phyloP scores from a whole-genome alignment of 1,139 yeast genomes.

The Hansenula lynferdii region DNA sequence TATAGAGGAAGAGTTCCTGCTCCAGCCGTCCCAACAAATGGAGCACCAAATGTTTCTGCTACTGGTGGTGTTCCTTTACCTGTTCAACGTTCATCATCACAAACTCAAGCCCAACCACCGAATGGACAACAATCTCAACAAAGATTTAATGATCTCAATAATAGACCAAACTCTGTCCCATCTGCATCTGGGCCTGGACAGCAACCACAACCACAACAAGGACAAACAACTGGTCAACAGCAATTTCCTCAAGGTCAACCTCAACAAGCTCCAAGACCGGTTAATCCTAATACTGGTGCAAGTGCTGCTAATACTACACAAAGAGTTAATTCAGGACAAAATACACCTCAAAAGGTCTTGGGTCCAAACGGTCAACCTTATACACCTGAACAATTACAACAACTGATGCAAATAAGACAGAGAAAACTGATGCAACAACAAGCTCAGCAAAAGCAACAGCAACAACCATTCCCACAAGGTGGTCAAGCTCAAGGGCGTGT shows the following conservation, averaged over 20 bases:
- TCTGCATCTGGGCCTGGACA: neutral
- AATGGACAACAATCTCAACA: conserved; percentile 2
- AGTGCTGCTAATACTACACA: conserved; percentile 4
- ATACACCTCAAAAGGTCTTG: conserved; percentile 3
- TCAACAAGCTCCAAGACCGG: conserved; percentile 1
- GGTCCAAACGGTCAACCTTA: conserved; percentile 18
- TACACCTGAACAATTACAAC: conserved; percentile 23
- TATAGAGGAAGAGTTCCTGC: conserved; percentile 10
- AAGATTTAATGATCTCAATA: neutral
- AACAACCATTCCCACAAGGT: neutral
- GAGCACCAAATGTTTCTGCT: neutral
- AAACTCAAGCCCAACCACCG: conserved; percentile 4
- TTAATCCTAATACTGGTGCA: conserved; percentile 5
- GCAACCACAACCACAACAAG: conserved; percentile 9
- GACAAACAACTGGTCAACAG: conserved; percentile 12
- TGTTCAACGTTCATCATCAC: conserved; percentile 5
- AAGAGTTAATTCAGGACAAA: neutral
- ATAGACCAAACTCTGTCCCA: conserved; percentile 1
- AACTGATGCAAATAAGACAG: conserved; percentile 25
- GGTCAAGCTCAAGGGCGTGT: conserved; percentile 13
- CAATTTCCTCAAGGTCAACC: conserved; percentile 2
- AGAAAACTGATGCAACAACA: conserved; percentile 33
- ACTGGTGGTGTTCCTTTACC: neutral
- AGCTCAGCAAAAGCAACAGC: neutral
- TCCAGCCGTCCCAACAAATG: neutral